Conservation (phyloP, 1,284 basidiomycete species). For the Abortiporus biennis region DNA sequence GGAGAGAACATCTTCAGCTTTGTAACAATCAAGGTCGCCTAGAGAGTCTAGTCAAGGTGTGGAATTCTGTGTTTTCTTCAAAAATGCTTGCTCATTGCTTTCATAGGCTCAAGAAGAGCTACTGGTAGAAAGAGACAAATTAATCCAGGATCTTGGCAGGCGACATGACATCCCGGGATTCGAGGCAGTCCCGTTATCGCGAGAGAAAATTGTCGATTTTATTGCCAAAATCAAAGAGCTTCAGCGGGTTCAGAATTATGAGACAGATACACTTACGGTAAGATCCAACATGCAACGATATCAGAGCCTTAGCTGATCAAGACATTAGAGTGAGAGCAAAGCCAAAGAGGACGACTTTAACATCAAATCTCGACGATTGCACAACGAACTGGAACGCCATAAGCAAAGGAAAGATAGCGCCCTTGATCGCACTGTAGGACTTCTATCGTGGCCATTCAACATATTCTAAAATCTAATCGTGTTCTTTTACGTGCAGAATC, state of each 20-base stretch:
- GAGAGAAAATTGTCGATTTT: conserved; percentile 68
- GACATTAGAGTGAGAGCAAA: conserved; percentile 33
- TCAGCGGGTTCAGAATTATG: conserved; percentile 46
- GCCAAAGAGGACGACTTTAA: conserved; percentile 55
- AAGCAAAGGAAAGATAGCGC: conserved; percentile 46
- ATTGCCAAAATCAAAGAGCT: conserved; percentile 53
- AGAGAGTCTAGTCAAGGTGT: conserved; percentile 59
- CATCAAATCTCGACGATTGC: conserved; percentile 43
- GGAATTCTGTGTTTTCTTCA: conserved; percentile 6
- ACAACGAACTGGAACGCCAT: conserved; percentile 44
- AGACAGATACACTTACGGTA: conserved; percentile 61
- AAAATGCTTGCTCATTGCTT: conserved; percentile 5
- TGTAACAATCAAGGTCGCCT: conserved; percentile 57
- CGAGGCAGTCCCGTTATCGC: conserved; percentile 56
- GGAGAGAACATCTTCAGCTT: conserved; percentile 49
- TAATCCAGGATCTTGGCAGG: conserved; percentile 67
- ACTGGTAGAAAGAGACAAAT: conserved; percentile 66
- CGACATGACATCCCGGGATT: conserved; percentile 74
- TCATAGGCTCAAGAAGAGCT: conserved; percentile 70
- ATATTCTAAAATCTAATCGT: too few species aligned
- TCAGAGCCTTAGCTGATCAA: background rate
- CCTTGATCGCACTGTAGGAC: conserved; percentile 59
- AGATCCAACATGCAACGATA: conserved; percentile 4
- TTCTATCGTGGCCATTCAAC: background rate
- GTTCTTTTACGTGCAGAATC: conserved; percentile 11